Evolutionary conservation across 164 flowering plant genomes (phyloP), one percentile per base, ranked within the genome.

Genomic region (Akebia trifoliata): DNA sequence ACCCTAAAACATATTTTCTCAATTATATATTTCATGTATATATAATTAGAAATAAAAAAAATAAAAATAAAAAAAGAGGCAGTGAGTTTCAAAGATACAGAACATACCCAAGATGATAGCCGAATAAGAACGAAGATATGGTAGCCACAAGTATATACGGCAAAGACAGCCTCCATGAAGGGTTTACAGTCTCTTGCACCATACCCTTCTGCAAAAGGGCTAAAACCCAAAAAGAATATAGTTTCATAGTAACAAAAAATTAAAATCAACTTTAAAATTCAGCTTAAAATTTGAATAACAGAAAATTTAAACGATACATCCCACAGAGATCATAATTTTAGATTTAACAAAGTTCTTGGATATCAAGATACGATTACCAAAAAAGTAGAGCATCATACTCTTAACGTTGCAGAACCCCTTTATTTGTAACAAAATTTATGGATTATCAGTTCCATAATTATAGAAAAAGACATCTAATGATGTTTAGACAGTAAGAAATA

Each of bases 21-120:
- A 24, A 57, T 24, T 34, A 11, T 0, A 34, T 21, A 17, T 32
- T 32, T 25, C 51, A 35, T 4, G 24, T 8, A 20, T 49, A 24
- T 14, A 50, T 29, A 24, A 0, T 26, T 9, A 54, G 8, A 54
- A 1, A 32, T 7, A 24, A 29, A 30, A 8, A 12, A 26, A 52
- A 15, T 25, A 44, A 11, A 0, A 29, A 11, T 21, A 3, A 30
- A 12, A 54, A 37, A 11, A 40, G 8, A 12, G 21, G 2, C 14
- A 9, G 8, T 43, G 6, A 46, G 29, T 9, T n/a, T 20, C 17
- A 1, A 55, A 59, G 47, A 25, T 26, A 10, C 12, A 20, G 44
- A 61, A 76, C 86, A 58, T 38, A 92, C 96, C 95, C 96, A 24
- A 85, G 75, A 75, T 92, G 98, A 69, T 86, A 88, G 55, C 98